Evolutionary conservation across 1,284 basidiomycete species (phyloP), one percentile per base, ranked within the genome.

Genomic region (Rhizopogon parksii): DNA sequence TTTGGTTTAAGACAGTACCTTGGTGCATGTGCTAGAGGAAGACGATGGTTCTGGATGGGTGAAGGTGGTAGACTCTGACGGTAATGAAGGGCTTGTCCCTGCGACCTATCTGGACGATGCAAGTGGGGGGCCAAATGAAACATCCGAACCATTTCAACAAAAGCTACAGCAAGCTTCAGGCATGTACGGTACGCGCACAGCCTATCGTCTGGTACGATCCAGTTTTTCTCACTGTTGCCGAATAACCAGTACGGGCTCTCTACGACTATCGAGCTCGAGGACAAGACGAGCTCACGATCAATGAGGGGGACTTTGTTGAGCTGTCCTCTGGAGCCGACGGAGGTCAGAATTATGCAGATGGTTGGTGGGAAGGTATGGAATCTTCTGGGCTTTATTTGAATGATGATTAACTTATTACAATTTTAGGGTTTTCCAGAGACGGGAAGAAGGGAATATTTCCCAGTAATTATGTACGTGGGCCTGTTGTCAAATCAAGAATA

Each of bases 1-100:
- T 54, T 47, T 39, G 36, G 51, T 52, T 36, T 37, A 63, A 85
- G 89, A 86, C 66, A 83, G 80, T 32, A 61, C 67, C 35, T 64
- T 58, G 0, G 83, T 91, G 12, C 71, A 72, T 53, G 71, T 92
- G 21, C 57, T 88, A 2, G 86, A 89, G 59, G 75, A 80, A 51
- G 88, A 91, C 59, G 89, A 91, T 60, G 88, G 84, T 4, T 87
- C 86, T 11, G 89, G 89, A 3, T 91, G 89, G 89, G 77, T 86
- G n/a, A 91, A 91, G 65, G 83, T 90, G 6, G 65, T 71, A 17
- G 77, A 85, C 59, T 58, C 65, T 34, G 66, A 69, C 21, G 81
- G 82, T 42, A 74, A 73, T 43, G 78, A 78, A 57, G 88, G 88
- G 2, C 76, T 91, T 34, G 82, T 91, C 14, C 90, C 90, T 14